Conservation (phyloP, 31 red algal genomes). For the Odonthalia washingtoniensis region DNA sequence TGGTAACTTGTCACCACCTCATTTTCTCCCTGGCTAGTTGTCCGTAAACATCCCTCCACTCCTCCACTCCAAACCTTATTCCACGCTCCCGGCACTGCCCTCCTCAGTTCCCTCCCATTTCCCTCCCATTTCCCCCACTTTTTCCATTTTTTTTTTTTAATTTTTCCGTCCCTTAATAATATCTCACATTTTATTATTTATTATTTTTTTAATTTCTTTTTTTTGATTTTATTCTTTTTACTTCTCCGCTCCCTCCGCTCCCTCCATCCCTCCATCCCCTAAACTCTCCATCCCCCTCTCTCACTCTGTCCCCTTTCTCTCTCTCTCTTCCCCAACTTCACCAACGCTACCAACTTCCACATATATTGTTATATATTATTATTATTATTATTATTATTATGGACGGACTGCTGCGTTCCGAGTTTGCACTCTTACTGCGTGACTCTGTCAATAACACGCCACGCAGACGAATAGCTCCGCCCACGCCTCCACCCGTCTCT, state of each 20-base stretch:
- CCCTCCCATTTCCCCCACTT: neutral
- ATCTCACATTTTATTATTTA: neutral
- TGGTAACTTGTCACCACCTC: too few relatives aligned
- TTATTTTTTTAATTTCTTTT: neutral
- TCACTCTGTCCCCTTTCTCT: neutral
- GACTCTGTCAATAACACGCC: constrained; percentile 73
- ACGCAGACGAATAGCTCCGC: constrained; percentile 43
- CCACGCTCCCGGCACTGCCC: too few relatives aligned
- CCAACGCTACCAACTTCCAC: neutral
- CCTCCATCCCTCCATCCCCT: neutral
- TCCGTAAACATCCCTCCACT: too few relatives aligned
- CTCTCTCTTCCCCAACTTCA: neutral
- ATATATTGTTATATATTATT: too few relatives aligned
- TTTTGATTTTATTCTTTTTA: neutral
- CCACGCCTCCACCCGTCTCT: neutral
- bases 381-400: neutral
- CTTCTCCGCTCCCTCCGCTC: neutral
- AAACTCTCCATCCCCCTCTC: neutral
- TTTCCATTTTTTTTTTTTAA: neutral
- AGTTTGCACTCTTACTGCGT: constrained; percentile 69
- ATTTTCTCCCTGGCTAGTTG: too few relatives aligned
- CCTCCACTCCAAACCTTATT: too few relatives aligned
- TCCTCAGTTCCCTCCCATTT: too few relatives aligned
- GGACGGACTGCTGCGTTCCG: constrained; percentile 69
- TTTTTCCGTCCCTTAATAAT: neutral